A percentile compares a stretch with the other conserved stretches of the same genome.
These are phyloP conservation scores for Letharia columbiana DNA, from an alignment of 495 filamentous ascomycete genomes.

Conservation along the genomic window DNA sequence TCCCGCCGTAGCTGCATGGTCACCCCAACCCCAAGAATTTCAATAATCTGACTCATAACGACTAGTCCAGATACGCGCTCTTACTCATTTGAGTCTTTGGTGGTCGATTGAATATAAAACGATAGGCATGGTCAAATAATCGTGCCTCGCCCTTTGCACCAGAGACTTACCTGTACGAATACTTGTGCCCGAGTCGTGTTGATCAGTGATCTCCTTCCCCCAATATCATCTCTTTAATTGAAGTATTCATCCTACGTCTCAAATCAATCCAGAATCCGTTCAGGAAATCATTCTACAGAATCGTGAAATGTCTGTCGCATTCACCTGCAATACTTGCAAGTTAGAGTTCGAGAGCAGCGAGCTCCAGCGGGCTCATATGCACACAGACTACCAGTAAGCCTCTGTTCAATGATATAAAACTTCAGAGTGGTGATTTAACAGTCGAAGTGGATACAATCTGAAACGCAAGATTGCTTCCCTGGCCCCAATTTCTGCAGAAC, in stretches of 20 bases:
- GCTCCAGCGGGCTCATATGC: constrained; percentile 88
- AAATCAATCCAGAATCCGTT: not conserved
- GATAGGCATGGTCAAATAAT: no score
- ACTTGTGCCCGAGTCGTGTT: not conserved
- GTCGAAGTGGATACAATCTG: constrained; percentile 79
- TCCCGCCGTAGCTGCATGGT: not conserved
- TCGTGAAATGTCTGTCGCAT: constrained; percentile 57
- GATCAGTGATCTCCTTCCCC: not conserved
- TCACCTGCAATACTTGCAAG: constrained; percentile 95
- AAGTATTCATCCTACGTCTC: not conserved
- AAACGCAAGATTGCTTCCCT: constrained; percentile 89
- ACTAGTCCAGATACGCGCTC: no score
- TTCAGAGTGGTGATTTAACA: not conserved
- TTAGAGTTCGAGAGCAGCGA: constrained; percentile 90
- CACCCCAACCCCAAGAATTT: not conserved
- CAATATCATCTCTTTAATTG: not conserved
- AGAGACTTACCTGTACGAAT: no score
- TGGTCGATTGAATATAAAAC: no score
- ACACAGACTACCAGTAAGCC: constrained; percentile 91
- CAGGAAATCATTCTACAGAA: not conserved
- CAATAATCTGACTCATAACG: not conserved
- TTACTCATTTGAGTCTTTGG: no score
- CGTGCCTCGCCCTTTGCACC: no score
- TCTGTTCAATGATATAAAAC: not conserved
- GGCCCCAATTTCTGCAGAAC: constrained; percentile 82